Evolutionary conservation across 345 rosid genomes (phyloP).

Genomic region (Gossypium bickii): DNA sequence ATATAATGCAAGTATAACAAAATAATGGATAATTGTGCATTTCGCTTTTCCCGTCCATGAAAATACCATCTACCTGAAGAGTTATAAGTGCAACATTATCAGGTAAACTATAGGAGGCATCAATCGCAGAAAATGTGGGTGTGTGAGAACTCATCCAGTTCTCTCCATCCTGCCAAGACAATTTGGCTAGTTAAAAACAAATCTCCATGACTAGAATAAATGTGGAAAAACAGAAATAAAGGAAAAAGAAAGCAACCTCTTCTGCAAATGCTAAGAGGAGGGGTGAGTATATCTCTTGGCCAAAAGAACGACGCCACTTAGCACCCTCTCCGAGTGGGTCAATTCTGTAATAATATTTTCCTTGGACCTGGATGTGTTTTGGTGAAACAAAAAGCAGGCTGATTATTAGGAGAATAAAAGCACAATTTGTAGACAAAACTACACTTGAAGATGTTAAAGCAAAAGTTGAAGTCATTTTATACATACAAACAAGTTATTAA

Average conservation of each 20-base stretch:
- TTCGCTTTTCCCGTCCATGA: background rate
- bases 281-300: conserved; percentile 95
- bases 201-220: background rate
- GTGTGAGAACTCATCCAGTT: conserved; percentile 51
- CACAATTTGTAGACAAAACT: background rate
- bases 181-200: conserved; percentile 13
- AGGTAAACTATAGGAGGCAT: conserved; percentile 72
- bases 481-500: background rate
- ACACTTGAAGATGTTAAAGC: background rate
- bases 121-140: conserved; percentile 68
- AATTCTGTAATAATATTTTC: conserved; percentile 81
- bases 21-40: background rate
- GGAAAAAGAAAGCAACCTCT: conserved; percentile 39
- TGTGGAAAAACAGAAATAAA: background rate
- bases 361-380: conserved; percentile 60
- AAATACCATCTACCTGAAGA: conserved; percentile 54
- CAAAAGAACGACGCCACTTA: conserved; percentile 86
- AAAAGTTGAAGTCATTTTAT: background rate
- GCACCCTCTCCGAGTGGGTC: conserved; percentile 91
- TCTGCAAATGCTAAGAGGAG: conserved; percentile 77
- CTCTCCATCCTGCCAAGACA: conserved; percentile 52
- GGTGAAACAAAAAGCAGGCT: conserved; percentile 4
- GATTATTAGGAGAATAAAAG: background rate
- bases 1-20: background rate
- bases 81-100: conserved; percentile 78